Percentiles rank a stretch among this genome's conserved stretches.
Conservation (phyloP, 2,329 filamentous ascomycete species). For the Trichothecium roseum region DNA sequence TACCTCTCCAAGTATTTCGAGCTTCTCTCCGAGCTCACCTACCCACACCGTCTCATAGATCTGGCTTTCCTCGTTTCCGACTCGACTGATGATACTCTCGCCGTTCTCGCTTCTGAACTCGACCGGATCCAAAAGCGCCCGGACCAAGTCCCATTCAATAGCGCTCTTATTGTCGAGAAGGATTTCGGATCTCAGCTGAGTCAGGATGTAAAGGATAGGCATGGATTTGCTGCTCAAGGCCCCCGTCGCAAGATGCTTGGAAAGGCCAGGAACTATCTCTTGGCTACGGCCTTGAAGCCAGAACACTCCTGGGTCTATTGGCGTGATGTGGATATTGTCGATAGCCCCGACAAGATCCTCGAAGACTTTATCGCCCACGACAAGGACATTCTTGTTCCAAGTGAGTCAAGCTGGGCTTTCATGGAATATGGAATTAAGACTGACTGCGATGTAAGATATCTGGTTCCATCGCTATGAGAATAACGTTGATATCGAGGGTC, state of each 20-base stretch:
- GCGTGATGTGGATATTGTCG: constrained; percentile 93
- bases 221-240: constrained; percentile 78
- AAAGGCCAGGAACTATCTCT: constrained; percentile 81
- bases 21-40: constrained; percentile 77
- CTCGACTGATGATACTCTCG: constrained; percentile 81
- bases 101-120: constrained; percentile 74
- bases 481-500: constrained; percentile 79
- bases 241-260: constrained; percentile 87
- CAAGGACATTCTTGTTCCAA: constrained; percentile 85
- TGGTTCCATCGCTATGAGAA: constrained; percentile 92
- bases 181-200: constrained; percentile 71
- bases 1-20: constrained; percentile 89
- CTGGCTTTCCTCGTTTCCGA: constrained; percentile 91
- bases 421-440: neutral
- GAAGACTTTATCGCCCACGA: constrained; percentile 96
- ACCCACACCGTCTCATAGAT: constrained; percentile 92
- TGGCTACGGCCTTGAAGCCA: constrained; percentile 73
- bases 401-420: constrained; percentile 31
- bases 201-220: constrained; percentile 73
- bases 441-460: constrained; percentile 53
- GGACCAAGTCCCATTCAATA: constrained; percentile 76
- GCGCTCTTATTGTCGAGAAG: constrained; percentile 78
- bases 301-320: constrained; percentile 99
- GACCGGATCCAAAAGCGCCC: constrained; percentile 76
- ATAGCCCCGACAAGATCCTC: constrained; percentile 77